Percentiles rank a stretch among this genome's conserved stretches.
These are phyloP conservation scores for Solanum lycopersicoides DNA, from an alignment of 257 asterid species.

Conservation along the genomic window DNA sequence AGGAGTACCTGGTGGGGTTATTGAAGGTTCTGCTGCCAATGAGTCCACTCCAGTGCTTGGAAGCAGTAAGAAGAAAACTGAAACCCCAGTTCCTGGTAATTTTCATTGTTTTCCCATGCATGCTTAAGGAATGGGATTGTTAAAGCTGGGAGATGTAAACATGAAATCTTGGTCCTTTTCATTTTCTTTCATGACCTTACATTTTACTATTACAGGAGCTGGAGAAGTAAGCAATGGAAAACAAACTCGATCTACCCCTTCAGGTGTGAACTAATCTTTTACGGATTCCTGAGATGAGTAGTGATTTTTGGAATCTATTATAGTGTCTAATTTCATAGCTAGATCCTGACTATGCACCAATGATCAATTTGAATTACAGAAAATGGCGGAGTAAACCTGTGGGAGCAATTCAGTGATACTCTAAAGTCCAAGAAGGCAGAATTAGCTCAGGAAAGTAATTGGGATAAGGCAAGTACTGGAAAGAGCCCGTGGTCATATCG, in stretches of 20 bases:
- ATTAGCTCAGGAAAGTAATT: slow-evolving; percentile 26
- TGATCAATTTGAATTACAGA: slow-evolving; percentile 16
- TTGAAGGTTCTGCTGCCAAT: slow-evolving; percentile 21
- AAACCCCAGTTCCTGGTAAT: slow-evolving; percentile 4
- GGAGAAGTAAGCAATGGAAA: neutral
- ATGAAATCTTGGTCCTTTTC: neutral
- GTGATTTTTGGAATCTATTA: neutral
- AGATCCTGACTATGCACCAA: neutral
- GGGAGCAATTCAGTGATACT: slow-evolving; percentile 69
- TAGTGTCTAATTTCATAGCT: neutral
- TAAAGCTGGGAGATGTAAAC: neutral
- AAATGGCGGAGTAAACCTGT: slow-evolving; percentile 24
- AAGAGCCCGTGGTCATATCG: slow-evolving; percentile 45
- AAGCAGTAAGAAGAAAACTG: slow-evolving; percentile 19
- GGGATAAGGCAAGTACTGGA: slow-evolving; percentile 30
- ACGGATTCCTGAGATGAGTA: neutral
- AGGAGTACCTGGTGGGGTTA: slow-evolving; percentile 7
- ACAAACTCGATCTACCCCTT: neutral
- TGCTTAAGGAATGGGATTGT: neutral
- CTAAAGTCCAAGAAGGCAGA: slow-evolving; percentile 54
- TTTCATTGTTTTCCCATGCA: neutral
- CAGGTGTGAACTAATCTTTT: neutral
- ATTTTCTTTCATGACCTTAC: neutral
- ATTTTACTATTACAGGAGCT: neutral
- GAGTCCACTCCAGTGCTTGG: slow-evolving; percentile 13